Conservation (phyloP, 768 basidiomycete species). For the Rhodotorula toruloides region DNA sequence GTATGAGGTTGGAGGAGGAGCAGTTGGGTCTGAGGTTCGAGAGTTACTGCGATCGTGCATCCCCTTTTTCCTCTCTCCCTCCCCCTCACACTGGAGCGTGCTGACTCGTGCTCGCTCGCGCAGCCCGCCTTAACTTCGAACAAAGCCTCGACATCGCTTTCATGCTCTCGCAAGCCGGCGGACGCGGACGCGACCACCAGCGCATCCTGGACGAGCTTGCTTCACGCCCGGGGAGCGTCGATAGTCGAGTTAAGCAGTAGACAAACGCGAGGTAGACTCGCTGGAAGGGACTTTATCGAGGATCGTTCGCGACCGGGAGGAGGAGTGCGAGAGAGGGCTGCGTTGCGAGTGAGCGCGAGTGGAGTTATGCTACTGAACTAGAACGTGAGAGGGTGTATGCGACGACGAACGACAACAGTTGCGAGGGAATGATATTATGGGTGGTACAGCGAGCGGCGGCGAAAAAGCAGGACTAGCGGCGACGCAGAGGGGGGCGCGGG, state of each 20-base stretch:
- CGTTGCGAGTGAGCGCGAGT: no score
- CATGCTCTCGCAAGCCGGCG: conserved; percentile 70
- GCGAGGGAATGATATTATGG: not conserved
- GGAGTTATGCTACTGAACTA: no score
- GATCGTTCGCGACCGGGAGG: no score
- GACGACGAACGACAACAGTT: no score
- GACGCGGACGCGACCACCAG: conserved; percentile 41
- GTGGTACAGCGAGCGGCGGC: not conserved
- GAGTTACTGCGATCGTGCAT: conserved; percentile 77
- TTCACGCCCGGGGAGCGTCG: conserved; percentile 2
- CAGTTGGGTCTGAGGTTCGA: conserved; percentile 86
- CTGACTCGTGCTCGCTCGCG: not conserved
- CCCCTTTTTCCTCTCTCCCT: conserved; percentile 49
- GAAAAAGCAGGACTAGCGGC: conserved; percentile 6
- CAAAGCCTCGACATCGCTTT: conserved; percentile 62
- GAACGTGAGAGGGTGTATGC: no score
- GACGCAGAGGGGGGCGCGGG: conserved; percentile 17
- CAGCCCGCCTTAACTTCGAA: conserved; percentile 39
- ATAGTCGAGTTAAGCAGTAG: not conserved
- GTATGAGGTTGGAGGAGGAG: conserved; percentile 87
- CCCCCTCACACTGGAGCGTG: not conserved
- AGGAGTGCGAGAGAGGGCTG: no score
- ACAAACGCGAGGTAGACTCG: not conserved
- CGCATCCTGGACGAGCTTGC: conserved; percentile 32
- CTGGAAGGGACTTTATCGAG: no score